Conservation (phyloP, 768 basidiomycete species). For the Nidularia sp. region DNA sequence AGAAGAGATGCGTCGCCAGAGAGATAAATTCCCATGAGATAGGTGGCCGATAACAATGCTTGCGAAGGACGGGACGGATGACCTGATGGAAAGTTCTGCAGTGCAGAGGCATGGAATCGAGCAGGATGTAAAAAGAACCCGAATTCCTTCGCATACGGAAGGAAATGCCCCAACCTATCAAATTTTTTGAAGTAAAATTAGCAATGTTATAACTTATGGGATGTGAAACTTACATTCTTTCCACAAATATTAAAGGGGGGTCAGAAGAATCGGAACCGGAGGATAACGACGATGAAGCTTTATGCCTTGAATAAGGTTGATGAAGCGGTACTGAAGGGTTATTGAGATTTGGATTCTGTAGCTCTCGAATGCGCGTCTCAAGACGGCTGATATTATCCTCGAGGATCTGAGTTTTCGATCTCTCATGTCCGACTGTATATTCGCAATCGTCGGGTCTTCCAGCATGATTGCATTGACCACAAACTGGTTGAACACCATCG, state of each 20-base stretch:
- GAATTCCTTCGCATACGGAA: constrained; percentile 43
- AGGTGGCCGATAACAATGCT: constrained; percentile 32
- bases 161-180: constrained; percentile 29
- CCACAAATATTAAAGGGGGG: constrained; percentile 23
- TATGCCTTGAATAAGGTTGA: constrained; percentile 24
- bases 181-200: constrained; percentile 1
- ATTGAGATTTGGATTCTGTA: constrained; percentile 33
- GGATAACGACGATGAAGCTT: neutral
- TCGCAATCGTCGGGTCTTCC: constrained; percentile 56
- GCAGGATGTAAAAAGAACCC: constrained; percentile 54
- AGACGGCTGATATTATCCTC: constrained; percentile 48
- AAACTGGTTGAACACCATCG: constrained; percentile 49
- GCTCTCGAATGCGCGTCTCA: constrained; percentile 40
- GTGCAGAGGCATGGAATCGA: constrained; percentile 37
- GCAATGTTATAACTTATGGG: neutral
- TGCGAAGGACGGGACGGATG: constrained; percentile 30
- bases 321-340: constrained; percentile 24
- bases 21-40: constrained; percentile 32
- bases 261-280: constrained; percentile 11
- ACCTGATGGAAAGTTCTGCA: constrained; percentile 23
- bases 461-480: constrained; percentile 44
- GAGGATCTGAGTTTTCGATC: constrained; percentile 42
- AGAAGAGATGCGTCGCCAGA: constrained; percentile 21
- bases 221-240: constrained; percentile 21
- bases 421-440: constrained; percentile 44